Evolutionary conservation across 2,329 filamentous ascomycete genomes (phyloP), one percentile per base, ranked within the genome.

Genomic region (Monilinia laxa): DNA sequence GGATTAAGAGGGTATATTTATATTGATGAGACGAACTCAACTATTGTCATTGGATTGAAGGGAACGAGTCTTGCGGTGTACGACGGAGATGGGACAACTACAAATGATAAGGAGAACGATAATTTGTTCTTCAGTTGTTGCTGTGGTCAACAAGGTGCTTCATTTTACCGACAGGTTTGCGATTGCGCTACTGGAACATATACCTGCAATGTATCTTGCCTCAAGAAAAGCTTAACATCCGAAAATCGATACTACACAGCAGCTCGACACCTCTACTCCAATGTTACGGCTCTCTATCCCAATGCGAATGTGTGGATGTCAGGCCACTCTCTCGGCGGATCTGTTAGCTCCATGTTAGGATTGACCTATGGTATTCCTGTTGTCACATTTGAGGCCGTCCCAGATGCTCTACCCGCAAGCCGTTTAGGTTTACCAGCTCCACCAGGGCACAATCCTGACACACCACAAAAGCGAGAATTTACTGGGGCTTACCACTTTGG

Each of bases 51-150:
- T 70, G 93, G 92, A 6, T 80, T 99, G 66, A 99, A 99, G 79
- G 95, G 94, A 64, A 97, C 93, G 0, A 91, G 89, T 1, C 87
- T 90, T 2, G 94, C 95, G 16, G 88, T 98, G 4, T 98, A 97
- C 76, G 94, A 98, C 77, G 95, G 95, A n/a, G 91, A 94, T 49
- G 94, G 93, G 62, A 98, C 95, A 1, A 98, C 94, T 0, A 96
- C 93, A 35, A 97, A 97, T 72, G 95, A 99, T 80, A 99, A 99
- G 80, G 83, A 93, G 75, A 99, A 98, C 77, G 95, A 99, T 79
- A 99, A 99, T 76, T 83, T 99, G 12, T 97, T 96, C 79, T 97
- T 97, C 80, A 96, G 93, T 76, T 99, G 95, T 80, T 99, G 95
- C 78, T 99, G 95, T 79, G 95, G 88, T 4, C 93, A 97, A 79